Percentiles rank a stretch among this genome's conserved stretches.
Conservation (phyloP, 2,329 filamentous ascomycete species). For the Calonectria pseudoturangicola region DNA sequence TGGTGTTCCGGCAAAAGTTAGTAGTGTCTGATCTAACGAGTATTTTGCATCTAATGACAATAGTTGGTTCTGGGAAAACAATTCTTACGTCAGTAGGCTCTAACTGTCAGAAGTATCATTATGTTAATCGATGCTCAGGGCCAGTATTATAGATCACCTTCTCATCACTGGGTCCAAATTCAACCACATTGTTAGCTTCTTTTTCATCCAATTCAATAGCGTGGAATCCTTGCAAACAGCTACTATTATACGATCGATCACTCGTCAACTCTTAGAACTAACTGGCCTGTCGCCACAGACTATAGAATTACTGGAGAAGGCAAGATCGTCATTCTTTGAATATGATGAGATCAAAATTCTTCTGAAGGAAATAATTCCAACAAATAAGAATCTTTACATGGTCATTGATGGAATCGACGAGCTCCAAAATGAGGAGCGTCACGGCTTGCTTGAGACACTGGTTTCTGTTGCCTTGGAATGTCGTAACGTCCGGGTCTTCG, state of each 20-base stretch:
- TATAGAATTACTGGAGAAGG: conserved; percentile 1
- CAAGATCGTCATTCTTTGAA: neutral
- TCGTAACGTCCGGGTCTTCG: conserved; percentile 49
- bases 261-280: conserved; percentile 37
- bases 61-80: conserved; percentile 57
- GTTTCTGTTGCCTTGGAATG: neutral
- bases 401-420: conserved; percentile 61
- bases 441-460: conserved; percentile 18
- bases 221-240: conserved; percentile 38
- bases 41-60: neutral
- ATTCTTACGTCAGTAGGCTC: conserved; percentile 22
- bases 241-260: conserved; percentile 42
- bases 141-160: conserved; percentile 43
- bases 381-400: conserved; percentile 45
- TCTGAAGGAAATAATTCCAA: neutral
- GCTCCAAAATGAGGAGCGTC: conserved; percentile 52
- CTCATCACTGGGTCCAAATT: conserved; percentile 14
- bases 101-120: too few relatives aligned
- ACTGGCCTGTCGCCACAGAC: neutral
- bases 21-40: neutral
- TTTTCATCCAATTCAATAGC: conserved; percentile 39
- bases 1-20: conserved; percentile 59
- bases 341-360: conserved; percentile 5
- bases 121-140: conserved; percentile 10
- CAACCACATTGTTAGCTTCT: conserved; percentile 37